phyloP scores from a whole-genome alignment of 148 eudicot species.

The Vaccinium vitisidaea region DNA sequence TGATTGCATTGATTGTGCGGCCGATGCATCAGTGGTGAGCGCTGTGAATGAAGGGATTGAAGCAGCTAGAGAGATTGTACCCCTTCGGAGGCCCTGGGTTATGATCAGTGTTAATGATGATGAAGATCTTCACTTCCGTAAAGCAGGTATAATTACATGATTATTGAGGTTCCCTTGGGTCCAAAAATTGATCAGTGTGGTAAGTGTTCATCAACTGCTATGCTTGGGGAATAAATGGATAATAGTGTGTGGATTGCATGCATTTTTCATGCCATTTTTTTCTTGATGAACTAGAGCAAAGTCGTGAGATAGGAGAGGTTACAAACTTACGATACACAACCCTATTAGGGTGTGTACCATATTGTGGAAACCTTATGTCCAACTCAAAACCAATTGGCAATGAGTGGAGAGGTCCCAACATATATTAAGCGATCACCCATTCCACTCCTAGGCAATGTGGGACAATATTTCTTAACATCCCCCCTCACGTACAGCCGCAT shows the following conservation, averaged over 20 bases:
- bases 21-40: constrained; percentile 83
- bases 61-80: constrained; percentile 56
- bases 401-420: too few relatives aligned
- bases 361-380: too few relatives aligned
- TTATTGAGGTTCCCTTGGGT: background rate
- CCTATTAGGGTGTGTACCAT: too few relatives aligned
- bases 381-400: too few relatives aligned
- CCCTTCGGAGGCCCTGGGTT: constrained; percentile 83
- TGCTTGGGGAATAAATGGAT: background rate
- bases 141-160: constrained; percentile 55
- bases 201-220: background rate
- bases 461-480: too few relatives aligned
- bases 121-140: constrained; percentile 92
- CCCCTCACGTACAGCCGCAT: too few relatives aligned
- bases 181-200: too few relatives aligned
- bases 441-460: too few relatives aligned
- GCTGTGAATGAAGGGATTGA: constrained; percentile 87
- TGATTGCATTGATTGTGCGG: constrained; percentile 98
- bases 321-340: too few relatives aligned
- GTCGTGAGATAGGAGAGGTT: too few relatives aligned
- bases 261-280: background rate
- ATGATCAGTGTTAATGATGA: constrained; percentile 97
- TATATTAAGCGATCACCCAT: too few relatives aligned
- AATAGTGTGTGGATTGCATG: background rate
- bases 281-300: background rate